Evolutionary conservation across 1,139 yeast species (phyloP), one percentile per base, ranked within the genome.

Genomic region (Saccharomyces hybrid): DNA sequence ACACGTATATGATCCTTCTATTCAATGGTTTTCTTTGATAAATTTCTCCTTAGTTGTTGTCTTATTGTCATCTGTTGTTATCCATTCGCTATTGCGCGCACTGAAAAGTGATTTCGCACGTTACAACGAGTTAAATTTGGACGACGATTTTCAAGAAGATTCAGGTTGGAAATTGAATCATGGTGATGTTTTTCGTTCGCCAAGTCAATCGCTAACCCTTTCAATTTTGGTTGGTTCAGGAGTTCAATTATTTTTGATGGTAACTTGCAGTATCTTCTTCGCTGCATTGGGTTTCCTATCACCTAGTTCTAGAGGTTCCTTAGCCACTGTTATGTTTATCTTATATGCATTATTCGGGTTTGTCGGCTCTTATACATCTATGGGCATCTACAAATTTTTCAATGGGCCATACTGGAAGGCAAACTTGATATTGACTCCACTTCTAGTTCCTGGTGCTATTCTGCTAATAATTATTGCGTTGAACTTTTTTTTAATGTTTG

Each of bases 111-210:
- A 93, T 70, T 88, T 91, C 63, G 80, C 86, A 58, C 85, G 87
- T 64, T 95, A 95, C 73, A 91, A 91, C 68, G 96, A 90, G 68
- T 81, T 91, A 60, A 91, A 86, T 67, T 77, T 89, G 60, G 96
- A 89, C 65, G 90, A 86, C 62, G 97, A 88, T 58, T 81, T 89
- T 54, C 85, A 89, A 58, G 97, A 91, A 67, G 99, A 95, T 70
- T 81, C 91, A 67, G 99, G 99, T 46, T 93, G 99, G 99, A 95
- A 95, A 71, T 78, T 93, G 61, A 84, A 90, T 49, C 96, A 93
- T 68, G 98, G 97, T 57, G 99, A 93, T 70, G 90, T 93, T 38
- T 93, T 93, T 77, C 80, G 99, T 70, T 75, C 95, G 5, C 99
- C 99, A 46, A 72, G 77, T 56, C 77, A 81, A 60, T 77, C 86